Base-by-base conservation (phyloP, 495 filamentous ascomycete species). In the Paragyromitra xinjiangensis region DNA sequence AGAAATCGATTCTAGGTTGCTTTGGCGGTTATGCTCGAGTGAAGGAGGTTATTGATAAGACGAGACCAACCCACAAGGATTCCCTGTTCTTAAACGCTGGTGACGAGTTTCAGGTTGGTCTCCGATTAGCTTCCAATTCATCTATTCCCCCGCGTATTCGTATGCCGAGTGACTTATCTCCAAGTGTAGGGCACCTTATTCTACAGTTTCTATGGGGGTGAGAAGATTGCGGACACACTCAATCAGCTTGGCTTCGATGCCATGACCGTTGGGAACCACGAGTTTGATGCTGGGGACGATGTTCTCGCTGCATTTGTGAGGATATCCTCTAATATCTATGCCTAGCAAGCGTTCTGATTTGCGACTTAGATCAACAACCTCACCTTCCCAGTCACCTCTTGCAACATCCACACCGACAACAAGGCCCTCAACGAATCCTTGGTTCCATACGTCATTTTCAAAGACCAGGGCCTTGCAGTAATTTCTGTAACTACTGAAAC, bases 221-320 rank as follows among this genome's bases (percentile, higher is more conserved):
- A 88, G 83, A 90, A 89, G 84, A 89, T 89, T 63, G 88, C 87
- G 50, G 87, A 89, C 40, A 88, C 87, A 9, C 83, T 90, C 64
- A 90, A 90, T 67, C 85, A 89, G 74, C 79, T 90, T 40, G 86
- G 85, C 16, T 89, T 90, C 70, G 86, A 88, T 75, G 87, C 84
- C 71, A 89, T 90, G 88, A 88, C 87, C n/a, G 72, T 90, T 11
- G 88, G 88, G 42, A 89, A 90, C 78, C 88, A 90, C 76, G 88
- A 89, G 73, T 90, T 87, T 64, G 88, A 90, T 40, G 72, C 69
- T 22, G 80, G 80, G 6, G 79, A 81, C 48, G 75, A 82, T 66
- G 58, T 79, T 24, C 70, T 82, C 26, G 80, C 78, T 58, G 51
- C 44, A 69, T 82, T 81, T 62, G 68, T 82, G 62, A 79, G 40